phyloP scores from a whole-genome alignment of 768 basidiomycete genomes.

The Clathrus columnatus region DNA sequence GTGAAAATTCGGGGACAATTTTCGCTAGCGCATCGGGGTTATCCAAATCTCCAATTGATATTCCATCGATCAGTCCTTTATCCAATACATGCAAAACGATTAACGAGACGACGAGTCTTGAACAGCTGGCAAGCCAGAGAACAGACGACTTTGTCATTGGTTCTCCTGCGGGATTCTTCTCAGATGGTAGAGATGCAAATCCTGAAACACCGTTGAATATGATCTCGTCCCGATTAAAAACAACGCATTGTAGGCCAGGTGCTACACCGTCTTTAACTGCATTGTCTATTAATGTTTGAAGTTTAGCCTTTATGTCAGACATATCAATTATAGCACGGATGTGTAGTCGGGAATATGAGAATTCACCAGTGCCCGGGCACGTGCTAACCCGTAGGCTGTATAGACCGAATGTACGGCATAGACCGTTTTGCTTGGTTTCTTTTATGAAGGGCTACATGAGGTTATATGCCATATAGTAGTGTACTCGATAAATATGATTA shows the following conservation, averaged over 20 bases:
- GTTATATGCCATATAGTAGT: too few relatives aligned
- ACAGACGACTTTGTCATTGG: background rate
- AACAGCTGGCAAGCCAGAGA: background rate
- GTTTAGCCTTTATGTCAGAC: background rate
- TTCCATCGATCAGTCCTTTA: background rate
- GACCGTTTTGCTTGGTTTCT: too few relatives aligned
- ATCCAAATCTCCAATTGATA: background rate
- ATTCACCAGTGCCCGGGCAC: too few relatives aligned
- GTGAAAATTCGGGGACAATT: background rate
- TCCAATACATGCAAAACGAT: background rate
- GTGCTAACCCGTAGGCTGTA: too few relatives aligned
- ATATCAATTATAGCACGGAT: too few relatives aligned
- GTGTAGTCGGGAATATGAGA: too few relatives aligned
- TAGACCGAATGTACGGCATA: too few relatives aligned
- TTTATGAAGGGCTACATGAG: too few relatives aligned
- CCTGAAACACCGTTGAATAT: background rate
- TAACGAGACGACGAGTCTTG: background rate
- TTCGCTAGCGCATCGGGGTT: conserved; percentile 1
- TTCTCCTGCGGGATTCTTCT: background rate
- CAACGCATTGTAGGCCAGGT: conserved; percentile 1
- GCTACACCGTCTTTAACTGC: background rate
- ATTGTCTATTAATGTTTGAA: background rate
- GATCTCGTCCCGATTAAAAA: background rate
- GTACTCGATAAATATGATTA: too few relatives aligned
- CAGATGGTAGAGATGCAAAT: background rate